Conservation (phyloP, 352 stramenopile genomes). For the Globisporangium okanoganense region DNA sequence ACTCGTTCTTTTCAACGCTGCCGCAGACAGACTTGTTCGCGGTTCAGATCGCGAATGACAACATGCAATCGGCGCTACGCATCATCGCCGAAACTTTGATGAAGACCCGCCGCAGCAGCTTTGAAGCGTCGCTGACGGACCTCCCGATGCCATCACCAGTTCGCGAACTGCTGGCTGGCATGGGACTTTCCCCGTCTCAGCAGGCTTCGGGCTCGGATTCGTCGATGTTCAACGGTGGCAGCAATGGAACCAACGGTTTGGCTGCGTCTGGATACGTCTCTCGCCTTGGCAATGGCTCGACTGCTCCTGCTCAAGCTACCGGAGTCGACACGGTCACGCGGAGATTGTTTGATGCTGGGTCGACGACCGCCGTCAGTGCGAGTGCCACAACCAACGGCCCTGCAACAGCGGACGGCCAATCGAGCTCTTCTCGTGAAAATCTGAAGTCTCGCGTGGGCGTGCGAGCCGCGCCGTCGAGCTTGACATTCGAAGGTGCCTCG, state of each 20-base stretch:
- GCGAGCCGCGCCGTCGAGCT: constrained; percentile 12
- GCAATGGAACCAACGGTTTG: constrained; percentile 4
- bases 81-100: constrained; percentile 65
- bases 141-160: constrained; percentile 53
- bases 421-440: constrained; percentile 26
- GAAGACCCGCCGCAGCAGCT: constrained; percentile 41
- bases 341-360: constrained; percentile 44
- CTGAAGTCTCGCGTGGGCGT: constrained; percentile 6
- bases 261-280: constrained; percentile 4
- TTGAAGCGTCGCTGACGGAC: constrained; percentile 61
- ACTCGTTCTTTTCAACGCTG: constrained; percentile 80
- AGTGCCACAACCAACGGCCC: background rate
- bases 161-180: constrained; percentile 36
- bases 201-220: constrained; percentile 15
- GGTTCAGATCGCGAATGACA: constrained; percentile 69
- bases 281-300: constrained; percentile 4
- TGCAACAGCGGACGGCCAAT: constrained; percentile 6
- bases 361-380: constrained; percentile 4
- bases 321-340: constrained; percentile 36
- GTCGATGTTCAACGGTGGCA: constrained; percentile 18
- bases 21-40: constrained; percentile 59
- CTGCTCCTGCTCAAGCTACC: background rate
- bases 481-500: constrained; percentile 3
- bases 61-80: constrained; percentile 65
- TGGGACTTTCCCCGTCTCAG: constrained; percentile 29